Evolutionary conservation across 2,329 filamentous ascomycete species (phyloP), one percentile per base, ranked within the genome.

Genomic region (Sclerotinia nivalis): DNA sequence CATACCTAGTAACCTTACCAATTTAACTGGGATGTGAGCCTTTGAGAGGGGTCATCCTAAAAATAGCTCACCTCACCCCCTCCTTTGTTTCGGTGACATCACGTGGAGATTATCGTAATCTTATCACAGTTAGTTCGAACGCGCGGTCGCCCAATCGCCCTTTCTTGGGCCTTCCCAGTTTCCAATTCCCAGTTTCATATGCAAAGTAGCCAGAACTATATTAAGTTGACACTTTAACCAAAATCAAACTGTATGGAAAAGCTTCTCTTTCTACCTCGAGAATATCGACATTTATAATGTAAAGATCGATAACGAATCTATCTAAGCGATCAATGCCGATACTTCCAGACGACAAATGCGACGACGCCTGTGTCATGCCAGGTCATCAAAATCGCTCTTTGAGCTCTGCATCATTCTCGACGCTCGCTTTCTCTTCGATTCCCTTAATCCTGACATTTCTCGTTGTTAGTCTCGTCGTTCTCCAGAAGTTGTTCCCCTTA

Each of bases 391-490:
- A 56, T 37, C 75, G 71, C 54, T 70, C 71, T 22, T 59, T 73
- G 20, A 68, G 70, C 69, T 72, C 75, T 7, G 50, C 71, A 55
- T 74, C 75, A 45, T 76, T 84, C 49, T 81, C 84, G 58, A 81
- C 84, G 45, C 78, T 88, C 50, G 74, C 89, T 64, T 84, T 92
- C 70, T 87, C 92, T 34, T 84, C 87, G 13, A 79, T 86, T 4
- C 92, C 92, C 0, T 93, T 96, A 79, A 78, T 92, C 70, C 79
- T 88, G 70, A 91, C 92, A 50, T 95, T 95, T 80, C 73, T 87
- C 72, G 76, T 86, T 65, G 87, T 91, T 73, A 86, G 86, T 64
- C 76, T 86, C 49, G 80, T 91, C 68, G 89, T 91, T 64, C 85
- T 88, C 65, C 86, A 87, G 49, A 89, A 88, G 75, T 81, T 96